Conservation (phyloP, 805 yeast genomes). For the Danielozyma ontarioensis region DNA sequence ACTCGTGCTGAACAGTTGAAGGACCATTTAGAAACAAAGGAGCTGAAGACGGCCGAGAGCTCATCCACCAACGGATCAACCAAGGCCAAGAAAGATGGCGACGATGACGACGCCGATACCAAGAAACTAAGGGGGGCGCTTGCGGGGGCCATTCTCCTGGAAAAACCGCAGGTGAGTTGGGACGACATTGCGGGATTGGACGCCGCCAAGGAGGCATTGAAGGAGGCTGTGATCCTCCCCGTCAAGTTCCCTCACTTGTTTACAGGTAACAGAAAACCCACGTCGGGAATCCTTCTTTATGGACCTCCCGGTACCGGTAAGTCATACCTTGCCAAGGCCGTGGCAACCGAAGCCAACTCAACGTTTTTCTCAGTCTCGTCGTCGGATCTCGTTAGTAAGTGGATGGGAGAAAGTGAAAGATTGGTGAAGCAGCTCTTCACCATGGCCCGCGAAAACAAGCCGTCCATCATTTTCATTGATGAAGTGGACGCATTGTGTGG, state of each 20-base stretch:
- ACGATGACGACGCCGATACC: conserved; percentile 73
- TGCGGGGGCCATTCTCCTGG: conserved; percentile 86
- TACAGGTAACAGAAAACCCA: conserved; percentile 91
- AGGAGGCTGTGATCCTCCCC: conserved; percentile 95
- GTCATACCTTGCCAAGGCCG: conserved; percentile 94
- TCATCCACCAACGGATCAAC: conserved; percentile 55
- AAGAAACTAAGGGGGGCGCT: conserved; percentile 88
- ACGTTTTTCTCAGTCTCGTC: conserved; percentile 96
- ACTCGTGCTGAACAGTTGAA: conserved; percentile 92
- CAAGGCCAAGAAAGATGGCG: conserved; percentile 47
- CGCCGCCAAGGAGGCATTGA: conserved; percentile 90
- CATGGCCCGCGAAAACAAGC: conserved; percentile 95
- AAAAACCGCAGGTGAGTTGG: conserved; percentile 92
- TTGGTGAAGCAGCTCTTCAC: conserved; percentile 89
- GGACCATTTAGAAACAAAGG: conserved; percentile 70
- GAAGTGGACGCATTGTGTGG: conserved; percentile 98
- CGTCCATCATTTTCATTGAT: conserved; percentile 93
- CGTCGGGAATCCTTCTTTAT: conserved; percentile 74
- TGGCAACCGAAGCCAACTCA: conserved; percentile 96
- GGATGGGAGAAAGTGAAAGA: conserved; percentile 99
- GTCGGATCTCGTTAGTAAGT: conserved; percentile 90
- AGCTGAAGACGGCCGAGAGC: conserved; percentile 43
- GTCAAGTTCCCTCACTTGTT: conserved; percentile 94
- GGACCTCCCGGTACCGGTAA: conserved; percentile 95
- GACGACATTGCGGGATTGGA: conserved; percentile 95